Evolutionary conservation across 75 land plant genomes (phyloP).

Genomic region (Chamaecyparis obtusa): DNA sequence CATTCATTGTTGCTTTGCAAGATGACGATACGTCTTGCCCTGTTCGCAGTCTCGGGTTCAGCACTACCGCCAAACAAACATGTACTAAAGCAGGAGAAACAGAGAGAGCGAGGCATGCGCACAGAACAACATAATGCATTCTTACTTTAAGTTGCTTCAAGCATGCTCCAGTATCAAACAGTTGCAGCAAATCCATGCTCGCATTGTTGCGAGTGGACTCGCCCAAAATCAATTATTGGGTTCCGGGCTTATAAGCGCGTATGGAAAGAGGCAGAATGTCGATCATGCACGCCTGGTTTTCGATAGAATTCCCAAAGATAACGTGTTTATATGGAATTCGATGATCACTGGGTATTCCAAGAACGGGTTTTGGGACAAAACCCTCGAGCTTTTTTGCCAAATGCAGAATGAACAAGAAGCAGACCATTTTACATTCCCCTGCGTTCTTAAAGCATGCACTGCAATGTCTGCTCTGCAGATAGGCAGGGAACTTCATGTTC

Average conservation of each 20-base stretch:
- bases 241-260: background rate
- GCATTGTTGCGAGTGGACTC: background rate
- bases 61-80: too few species aligned
- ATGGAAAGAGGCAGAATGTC: background rate
- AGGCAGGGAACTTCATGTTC: background rate
- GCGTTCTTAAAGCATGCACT: constrained; percentile 12
- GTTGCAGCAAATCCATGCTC: constrained; percentile 5
- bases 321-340: constrained; percentile 4
- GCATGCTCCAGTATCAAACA: background rate
- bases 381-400: background rate
- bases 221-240: background rate
- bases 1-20: background rate
- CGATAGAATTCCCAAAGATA: background rate
- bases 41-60: too few species aligned
- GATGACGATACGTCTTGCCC: background rate
- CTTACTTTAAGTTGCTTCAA: background rate
- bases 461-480: background rate
- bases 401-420: background rate
- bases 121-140: background rate
- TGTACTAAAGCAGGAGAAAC: background rate
- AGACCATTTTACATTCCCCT: constrained; percentile 6
- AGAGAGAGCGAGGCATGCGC: background rate
- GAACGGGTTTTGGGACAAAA: background rate
- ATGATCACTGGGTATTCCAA: constrained; percentile 5
- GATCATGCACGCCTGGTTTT: background rate